A percentile compares a stretch with the other conserved stretches of the same genome.
phyloP scores from a whole-genome alignment of 2,329 filamentous ascomycete species.

The Lachnellula arida region DNA sequence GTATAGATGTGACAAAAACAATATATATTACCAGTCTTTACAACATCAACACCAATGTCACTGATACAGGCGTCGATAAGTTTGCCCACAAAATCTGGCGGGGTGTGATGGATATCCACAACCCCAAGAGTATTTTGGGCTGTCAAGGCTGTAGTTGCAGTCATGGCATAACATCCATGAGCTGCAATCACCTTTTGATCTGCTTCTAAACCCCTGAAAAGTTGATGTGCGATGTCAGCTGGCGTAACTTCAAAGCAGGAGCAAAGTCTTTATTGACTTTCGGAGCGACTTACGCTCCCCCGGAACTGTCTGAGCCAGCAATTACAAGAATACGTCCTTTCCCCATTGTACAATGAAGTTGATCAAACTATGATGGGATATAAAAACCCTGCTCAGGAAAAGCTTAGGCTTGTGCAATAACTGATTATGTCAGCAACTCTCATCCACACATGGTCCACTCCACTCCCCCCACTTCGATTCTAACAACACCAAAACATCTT shows the following conservation, averaged over 20 bases:
- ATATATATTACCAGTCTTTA: conserved; percentile 70
- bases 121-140: conserved; percentile 91
- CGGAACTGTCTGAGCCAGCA: conserved; percentile 70
- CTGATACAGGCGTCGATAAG: conserved; percentile 81
- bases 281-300: conserved; percentile 59
- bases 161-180: conserved; percentile 94
- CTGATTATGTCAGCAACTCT: no score
- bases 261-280: conserved; percentile 8
- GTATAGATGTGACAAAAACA: neutral
- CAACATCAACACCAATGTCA: conserved; percentile 82
- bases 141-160: conserved; percentile 91
- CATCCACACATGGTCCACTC: no score
- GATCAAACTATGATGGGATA: neutral
- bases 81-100: conserved; percentile 72
- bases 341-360: conserved; percentile 17
- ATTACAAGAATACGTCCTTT: conserved; percentile 58
- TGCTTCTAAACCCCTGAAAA: conserved; percentile 77
- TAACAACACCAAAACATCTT: no score
- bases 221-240: conserved; percentile 8
- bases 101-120: conserved; percentile 72
- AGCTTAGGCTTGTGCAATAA: no score
- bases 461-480: no score
- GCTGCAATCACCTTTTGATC: conserved; percentile 93
- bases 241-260: neutral
- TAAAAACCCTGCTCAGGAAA: neutral